Percentiles rank a stretch among this genome's conserved stretches.
Conservation (phyloP, 179 eudicot species). For the Silene vulgaris region DNA sequence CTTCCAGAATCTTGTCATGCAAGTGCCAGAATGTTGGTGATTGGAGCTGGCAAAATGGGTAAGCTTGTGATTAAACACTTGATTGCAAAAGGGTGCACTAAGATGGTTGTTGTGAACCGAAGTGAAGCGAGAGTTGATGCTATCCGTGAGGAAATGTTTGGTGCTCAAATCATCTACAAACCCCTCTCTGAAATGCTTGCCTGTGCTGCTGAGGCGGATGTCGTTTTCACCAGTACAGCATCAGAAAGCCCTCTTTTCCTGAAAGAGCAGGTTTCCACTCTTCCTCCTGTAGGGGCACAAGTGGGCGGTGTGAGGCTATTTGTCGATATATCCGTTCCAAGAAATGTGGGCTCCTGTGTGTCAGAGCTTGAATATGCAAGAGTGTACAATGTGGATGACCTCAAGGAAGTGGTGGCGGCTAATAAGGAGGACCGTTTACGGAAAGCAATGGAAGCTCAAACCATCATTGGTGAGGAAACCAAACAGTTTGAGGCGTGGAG, state of each 20-base stretch:
- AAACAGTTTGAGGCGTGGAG: conserved; percentile 47
- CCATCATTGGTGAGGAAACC: conserved; percentile 37
- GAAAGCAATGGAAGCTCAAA: conserved; percentile 46
- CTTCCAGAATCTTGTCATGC: conserved; percentile 37
- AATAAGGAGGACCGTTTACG: conserved; percentile 44
- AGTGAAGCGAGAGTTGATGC: conserved; percentile 44
- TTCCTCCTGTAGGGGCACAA: conserved; percentile 32
- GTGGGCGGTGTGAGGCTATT: conserved; percentile 43
- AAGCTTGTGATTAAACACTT: conserved; percentile 48
- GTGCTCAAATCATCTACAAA: conserved; percentile 38
- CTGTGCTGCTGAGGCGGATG: conserved; percentile 44
- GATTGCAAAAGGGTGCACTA: conserved; percentile 46
- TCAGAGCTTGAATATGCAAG: conserved; percentile 27
- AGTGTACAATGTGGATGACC: conserved; percentile 48
- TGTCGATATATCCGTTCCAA: conserved; percentile 44
- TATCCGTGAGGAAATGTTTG: conserved; percentile 35
- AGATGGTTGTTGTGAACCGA: conserved; percentile 47
- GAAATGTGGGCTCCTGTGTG: conserved; percentile 42
- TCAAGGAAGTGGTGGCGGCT: conserved; percentile 50
- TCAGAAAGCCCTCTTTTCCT: conserved; percentile 36
- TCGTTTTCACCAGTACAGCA: conserved; percentile 45
- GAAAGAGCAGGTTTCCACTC: conserved; percentile 35
- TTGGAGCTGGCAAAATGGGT: conserved; percentile 51
- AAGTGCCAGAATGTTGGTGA: conserved; percentile 38
- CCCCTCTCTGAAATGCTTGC: conserved; percentile 38